Conservation (phyloP, 441 rosid species). For the Gossypium davidsonii region DNA sequence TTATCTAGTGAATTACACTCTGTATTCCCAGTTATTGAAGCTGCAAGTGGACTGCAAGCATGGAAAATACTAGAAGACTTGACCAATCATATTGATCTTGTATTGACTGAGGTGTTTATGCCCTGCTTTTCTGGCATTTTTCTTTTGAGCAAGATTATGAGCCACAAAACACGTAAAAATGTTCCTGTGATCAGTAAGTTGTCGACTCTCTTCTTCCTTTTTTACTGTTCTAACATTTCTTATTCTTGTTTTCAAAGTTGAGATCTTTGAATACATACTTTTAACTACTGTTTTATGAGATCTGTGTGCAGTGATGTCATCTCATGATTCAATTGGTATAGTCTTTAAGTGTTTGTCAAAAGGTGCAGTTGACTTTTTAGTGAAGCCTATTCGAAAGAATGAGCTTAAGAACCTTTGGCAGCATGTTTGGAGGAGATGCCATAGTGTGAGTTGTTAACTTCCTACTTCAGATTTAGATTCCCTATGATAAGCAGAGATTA, state of each 20-base stretch:
- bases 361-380: conserved; percentile 48
- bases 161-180: conserved; percentile 35
- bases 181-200: conserved; percentile 46
- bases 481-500: background rate
- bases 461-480: conserved; percentile 11
- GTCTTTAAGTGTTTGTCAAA: conserved; percentile 49
- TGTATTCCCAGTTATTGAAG: conserved; percentile 25
- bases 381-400: conserved; percentile 50
- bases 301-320: conserved; percentile 49
- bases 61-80: conserved; percentile 40
- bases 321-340: conserved; percentile 41
- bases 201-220: background rate
- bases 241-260: background rate
- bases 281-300: conserved; percentile 20
- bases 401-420: conserved; percentile 55
- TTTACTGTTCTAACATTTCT: background rate
- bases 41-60: conserved; percentile 37
- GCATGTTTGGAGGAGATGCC: conserved; percentile 52
- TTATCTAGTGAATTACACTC: background rate
- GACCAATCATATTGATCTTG: conserved; percentile 34
- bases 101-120: conserved; percentile 41
- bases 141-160: conserved; percentile 39
- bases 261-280: conserved; percentile 8
- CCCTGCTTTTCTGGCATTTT: conserved; percentile 37
- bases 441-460: conserved; percentile 42